phyloP scores from a whole-genome alignment of 2,329 filamentous ascomycete species.

The Cercospora sp. region DNA sequence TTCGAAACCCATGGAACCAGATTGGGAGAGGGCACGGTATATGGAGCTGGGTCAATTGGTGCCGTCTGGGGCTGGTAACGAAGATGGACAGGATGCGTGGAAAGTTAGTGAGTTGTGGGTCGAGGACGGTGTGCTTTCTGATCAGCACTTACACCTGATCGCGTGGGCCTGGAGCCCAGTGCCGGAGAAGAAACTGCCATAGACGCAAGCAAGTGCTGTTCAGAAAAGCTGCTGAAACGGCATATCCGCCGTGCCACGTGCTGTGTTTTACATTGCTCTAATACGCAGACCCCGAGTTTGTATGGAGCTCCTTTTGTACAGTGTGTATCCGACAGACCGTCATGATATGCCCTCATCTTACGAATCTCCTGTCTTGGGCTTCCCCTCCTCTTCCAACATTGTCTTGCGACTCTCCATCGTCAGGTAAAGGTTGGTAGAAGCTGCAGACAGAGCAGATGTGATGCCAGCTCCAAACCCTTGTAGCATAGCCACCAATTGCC shows the following conservation, averaged over 20 bases:
- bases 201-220: not conserved
- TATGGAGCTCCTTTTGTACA: not conserved
- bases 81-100: constrained; percentile 25
- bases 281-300: not conserved
- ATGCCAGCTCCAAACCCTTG: constrained; percentile 77
- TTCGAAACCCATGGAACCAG: constrained; percentile 30
- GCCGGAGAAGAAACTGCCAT: constrained; percentile 28
- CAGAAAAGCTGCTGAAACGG: not conserved
- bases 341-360: not conserved
- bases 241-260: not conserved
- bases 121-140: constrained; percentile 24
- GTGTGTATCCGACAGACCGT: not conserved
- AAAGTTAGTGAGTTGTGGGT: constrained; percentile 30
- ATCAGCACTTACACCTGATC: constrained; percentile 31
- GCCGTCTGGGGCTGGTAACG: constrained; percentile 26
- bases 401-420: constrained; percentile 79
- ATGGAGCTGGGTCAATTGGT: constrained; percentile 29
- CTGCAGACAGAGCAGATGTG: constrained; percentile 75
- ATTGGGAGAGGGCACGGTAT: constrained; percentile 36
- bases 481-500: constrained; percentile 77
- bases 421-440: constrained; percentile 79
- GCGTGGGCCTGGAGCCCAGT: constrained; percentile 38
- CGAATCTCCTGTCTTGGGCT: constrained; percentile 24
- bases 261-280: not conserved
- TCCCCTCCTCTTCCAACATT: constrained; percentile 74